phyloP scores from a whole-genome alignment of 345 rosid species.

The Combretum micranthum region DNA sequence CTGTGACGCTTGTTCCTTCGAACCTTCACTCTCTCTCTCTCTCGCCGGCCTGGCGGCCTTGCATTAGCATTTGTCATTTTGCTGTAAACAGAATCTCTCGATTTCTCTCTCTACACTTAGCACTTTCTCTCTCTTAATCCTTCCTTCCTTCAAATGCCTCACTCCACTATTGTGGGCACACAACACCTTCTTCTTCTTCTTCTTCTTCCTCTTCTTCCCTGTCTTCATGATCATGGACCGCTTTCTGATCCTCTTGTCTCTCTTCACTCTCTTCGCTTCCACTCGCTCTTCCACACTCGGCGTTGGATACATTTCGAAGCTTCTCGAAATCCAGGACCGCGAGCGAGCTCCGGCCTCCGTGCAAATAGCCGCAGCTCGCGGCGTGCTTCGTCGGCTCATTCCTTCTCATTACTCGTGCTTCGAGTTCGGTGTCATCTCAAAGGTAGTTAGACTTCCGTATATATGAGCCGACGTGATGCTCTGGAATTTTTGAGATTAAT shows the following conservation, averaged over 20 bases:
- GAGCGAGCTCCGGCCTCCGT: constrained; percentile 54
- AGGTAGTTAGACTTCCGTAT: constrained; percentile 43
- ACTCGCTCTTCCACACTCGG: constrained; percentile 47
- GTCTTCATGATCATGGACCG: constrained; percentile 6
- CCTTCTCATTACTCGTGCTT: constrained; percentile 50
- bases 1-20: no score
- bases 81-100: no score
- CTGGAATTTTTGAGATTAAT: constrained; percentile 36
- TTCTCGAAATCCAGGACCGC: constrained; percentile 54
- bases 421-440: constrained; percentile 42
- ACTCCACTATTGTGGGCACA: no score
- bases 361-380: constrained; percentile 50
- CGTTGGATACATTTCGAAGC: constrained; percentile 44
- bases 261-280: constrained; percentile 1
- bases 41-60: no score
- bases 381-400: constrained; percentile 47
- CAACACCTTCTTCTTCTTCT: constrained; percentile 7
- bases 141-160: no score
- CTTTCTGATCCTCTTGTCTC: background rate
- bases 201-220: constrained; percentile 10
- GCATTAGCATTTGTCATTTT: no score
- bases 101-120: no score
- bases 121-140: no score
- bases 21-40: no score
- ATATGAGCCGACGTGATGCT: constrained; percentile 21